A percentile compares a stretch with the other conserved stretches of the same genome.
These are phyloP conservation scores for Persicaria maculosa DNA, from an alignment of 148 eudicot genomes.

Conservation along the genomic window DNA sequence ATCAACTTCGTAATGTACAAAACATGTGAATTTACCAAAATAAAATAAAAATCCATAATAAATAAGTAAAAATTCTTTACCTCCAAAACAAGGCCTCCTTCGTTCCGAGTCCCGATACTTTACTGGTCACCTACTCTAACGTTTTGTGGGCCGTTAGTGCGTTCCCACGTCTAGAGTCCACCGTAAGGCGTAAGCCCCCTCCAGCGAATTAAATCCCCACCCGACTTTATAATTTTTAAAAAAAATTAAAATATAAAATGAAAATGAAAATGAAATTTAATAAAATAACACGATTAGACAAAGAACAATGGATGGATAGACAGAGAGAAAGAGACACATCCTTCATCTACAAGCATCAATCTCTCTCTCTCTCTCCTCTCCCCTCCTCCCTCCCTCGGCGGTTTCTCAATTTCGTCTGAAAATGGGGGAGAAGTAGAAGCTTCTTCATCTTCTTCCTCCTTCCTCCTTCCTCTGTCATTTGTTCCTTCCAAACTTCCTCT, in stretches of 20 bases:
- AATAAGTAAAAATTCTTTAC: not conserved
- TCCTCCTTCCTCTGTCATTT: conserved; percentile 15
- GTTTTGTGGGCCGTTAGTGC: conserved; percentile 7
- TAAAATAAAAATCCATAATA: too few species aligned
- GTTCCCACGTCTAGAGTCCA: conserved; percentile 19
- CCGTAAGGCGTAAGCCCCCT: conserved; percentile 1
- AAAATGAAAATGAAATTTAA: too few species aligned
- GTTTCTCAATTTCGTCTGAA: not conserved
- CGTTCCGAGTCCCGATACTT: conserved; percentile 32
- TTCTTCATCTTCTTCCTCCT: conserved; percentile 10
- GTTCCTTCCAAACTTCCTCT: not conserved
- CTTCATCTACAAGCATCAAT: conserved; percentile 7
- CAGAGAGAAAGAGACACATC: not conserved
- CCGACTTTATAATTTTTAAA: too few species aligned
- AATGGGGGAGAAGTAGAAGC: conserved; percentile 5
- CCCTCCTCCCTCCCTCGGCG: not conserved
- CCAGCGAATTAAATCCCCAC: not conserved
- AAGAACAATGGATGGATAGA: too few species aligned
- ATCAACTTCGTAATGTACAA: too few species aligned
- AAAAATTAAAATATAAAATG: too few species aligned
- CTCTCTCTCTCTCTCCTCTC: not conserved
- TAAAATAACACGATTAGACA: too few species aligned
- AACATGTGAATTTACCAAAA: too few species aligned
- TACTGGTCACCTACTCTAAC: conserved; percentile 46
- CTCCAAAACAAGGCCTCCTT: conserved; percentile 1